A percentile compares a stretch with the other conserved stretches of the same genome.
phyloP scores from a whole-genome alignment of 2,329 filamentous ascomycete genomes.

The Purpureocillium lavendulum region DNA sequence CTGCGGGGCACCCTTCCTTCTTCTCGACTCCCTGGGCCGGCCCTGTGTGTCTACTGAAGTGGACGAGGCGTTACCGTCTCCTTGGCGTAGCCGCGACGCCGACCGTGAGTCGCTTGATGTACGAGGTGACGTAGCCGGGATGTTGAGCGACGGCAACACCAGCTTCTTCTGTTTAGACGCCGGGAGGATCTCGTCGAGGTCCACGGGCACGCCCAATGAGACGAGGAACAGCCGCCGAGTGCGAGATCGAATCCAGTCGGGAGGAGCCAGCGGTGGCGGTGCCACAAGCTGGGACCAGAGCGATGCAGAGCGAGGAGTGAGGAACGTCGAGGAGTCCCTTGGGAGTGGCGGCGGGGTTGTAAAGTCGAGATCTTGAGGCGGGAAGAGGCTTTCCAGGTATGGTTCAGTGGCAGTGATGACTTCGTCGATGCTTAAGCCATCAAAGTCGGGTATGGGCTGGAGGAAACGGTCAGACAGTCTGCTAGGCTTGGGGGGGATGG shows the following conservation, averaged over 20 bases:
- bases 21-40: conserved; percentile 35
- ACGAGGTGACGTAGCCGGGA: conserved; percentile 47
- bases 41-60: conserved; percentile 53
- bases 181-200: conserved; percentile 93
- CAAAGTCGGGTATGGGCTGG: conserved; percentile 61
- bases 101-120: conserved; percentile 47
- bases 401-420: conserved; percentile 53
- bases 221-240: conserved; percentile 93
- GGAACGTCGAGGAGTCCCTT: conserved; percentile 59
- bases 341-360: conserved; percentile 41
- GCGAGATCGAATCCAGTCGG: conserved; percentile 94
- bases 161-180: conserved; percentile 98
- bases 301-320: conserved; percentile 78
- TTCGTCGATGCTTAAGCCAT: conserved; percentile 51
- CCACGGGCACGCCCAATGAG: conserved; percentile 89
- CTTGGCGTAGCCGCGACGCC: conserved; percentile 35
- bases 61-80: conserved; percentile 44
- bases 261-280: conserved; percentile 86
- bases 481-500: not conserved
- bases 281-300: conserved; percentile 96
- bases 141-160: conserved; percentile 80
- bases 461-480: conserved; percentile 13
- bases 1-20: conserved; percentile 51
- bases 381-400: conserved; percentile 60
- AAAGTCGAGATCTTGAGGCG: conserved; percentile 44